Evolutionary conservation across 768 basidiomycete species (phyloP).

Genomic region (Termitomyces sp.): DNA sequence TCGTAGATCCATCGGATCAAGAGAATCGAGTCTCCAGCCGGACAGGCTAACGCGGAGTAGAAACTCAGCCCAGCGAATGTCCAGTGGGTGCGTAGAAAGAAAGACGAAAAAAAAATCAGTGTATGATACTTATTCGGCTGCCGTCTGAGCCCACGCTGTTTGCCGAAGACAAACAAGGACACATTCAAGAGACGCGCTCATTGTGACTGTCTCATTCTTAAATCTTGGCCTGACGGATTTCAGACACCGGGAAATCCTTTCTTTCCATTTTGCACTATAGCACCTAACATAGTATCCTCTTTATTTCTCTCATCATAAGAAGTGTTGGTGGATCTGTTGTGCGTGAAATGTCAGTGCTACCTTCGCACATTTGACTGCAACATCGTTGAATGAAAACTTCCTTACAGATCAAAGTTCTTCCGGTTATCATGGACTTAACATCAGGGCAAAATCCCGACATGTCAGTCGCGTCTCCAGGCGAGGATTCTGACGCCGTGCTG

Average conservation of each 20-base stretch:
- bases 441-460: constrained; percentile 31
- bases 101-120: not conserved
- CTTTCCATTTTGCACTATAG: not conserved
- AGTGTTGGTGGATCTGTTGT: constrained; percentile 7
- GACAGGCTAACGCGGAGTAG: not conserved
- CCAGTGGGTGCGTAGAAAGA: not conserved
- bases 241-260: not conserved
- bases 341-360: constrained; percentile 9
- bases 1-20: too few species aligned
- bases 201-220: not conserved
- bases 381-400: constrained; percentile 5
- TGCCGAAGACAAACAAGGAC: constrained; percentile 10
- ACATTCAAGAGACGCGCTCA: constrained; percentile 5
- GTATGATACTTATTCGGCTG: not conserved
- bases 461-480: constrained; percentile 44
- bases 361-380: constrained; percentile 6
- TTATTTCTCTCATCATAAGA: not conserved
- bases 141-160: not conserved
- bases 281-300: not conserved
- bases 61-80: not conserved
- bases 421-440: constrained; percentile 21
- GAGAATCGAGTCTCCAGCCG: not conserved
- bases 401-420: constrained; percentile 16
- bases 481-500: constrained; percentile 57
- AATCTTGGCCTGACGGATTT: not conserved